Base-by-base conservation (phyloP, 129 eudicot species). In the Heracleum sosnowskyi region DNA sequence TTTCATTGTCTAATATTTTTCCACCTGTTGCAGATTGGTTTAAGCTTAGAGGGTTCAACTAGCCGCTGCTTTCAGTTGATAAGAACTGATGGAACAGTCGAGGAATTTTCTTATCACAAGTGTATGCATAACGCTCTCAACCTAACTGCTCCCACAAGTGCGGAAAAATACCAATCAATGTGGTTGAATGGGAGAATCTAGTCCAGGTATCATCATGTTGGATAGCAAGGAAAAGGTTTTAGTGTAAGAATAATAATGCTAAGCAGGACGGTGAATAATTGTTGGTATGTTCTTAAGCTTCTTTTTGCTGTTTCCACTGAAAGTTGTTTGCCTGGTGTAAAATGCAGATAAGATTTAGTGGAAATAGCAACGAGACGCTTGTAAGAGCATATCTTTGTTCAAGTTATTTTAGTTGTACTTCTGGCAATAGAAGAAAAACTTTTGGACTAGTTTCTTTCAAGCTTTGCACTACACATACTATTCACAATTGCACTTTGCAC, bases 231-330 rank as follows among this genome's bases (percentile, higher is more conserved):
- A 11, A 60, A 60, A n/a, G 33, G 33, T 60, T 60, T 11, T 10
- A 60, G 68, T 60, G 33, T n/a, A n/a, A 60, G 33, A 60, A 60
- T 60, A 60, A 72, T 40, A 11, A 40, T 24, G 76, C 11, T n/a
- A n/a, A 72, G 73, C 31, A 76, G 68, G 68, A 60, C 34, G 6
- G 5, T 13, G 18, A 76, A 76, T 49, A 77, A 37, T 49, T 41
- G n/a, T n/a, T 33, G 69, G 31, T 18, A 39, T 81, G 89, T 84
- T 87, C 92, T 88, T 87, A 83, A 86, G 98, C 96, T 87, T 91
- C 97, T 91, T 93, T 93, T 93, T 93, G 98, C 96, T 91, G 97
- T 97, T 91, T 91, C 98, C 91, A 89, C 98, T 93, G 82, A 88
- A 88, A 86, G 85, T 91, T 88, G 88, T 86, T 88, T 81, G 94